Evolutionary conservation across 2,329 filamentous ascomycete species (phyloP).

Genomic region (Penicillium sp.): DNA sequence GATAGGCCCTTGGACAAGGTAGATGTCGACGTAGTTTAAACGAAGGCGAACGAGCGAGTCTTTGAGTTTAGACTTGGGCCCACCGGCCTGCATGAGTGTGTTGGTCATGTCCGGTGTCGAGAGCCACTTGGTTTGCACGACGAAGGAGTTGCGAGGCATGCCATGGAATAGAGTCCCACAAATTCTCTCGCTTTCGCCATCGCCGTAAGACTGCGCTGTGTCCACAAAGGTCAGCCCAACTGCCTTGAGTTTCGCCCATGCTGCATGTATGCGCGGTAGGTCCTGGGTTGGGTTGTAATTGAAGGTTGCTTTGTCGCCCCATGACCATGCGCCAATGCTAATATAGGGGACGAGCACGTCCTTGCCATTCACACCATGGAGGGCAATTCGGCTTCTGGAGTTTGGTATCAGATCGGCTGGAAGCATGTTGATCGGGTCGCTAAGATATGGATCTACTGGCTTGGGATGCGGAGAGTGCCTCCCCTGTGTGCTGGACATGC

Average conservation of each 20-base stretch:
- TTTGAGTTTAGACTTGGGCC: slow-evolving; percentile 39
- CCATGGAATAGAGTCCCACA: slow-evolving; percentile 42
- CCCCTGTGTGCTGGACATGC: slow-evolving; percentile 27
- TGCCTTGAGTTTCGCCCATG: slow-evolving; percentile 40
- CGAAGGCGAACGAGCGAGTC: slow-evolving; percentile 41
- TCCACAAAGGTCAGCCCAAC: slow-evolving; percentile 46
- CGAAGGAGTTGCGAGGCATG: slow-evolving; percentile 36
- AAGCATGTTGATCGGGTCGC: slow-evolving; percentile 24
- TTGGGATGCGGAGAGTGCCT: slow-evolving; percentile 20
- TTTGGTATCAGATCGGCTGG: slow-evolving; percentile 20
- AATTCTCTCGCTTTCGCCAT: slow-evolving; percentile 45
- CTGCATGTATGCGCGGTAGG: slow-evolving; percentile 36
- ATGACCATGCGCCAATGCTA: slow-evolving; percentile 31
- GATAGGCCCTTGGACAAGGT: slow-evolving; percentile 47
- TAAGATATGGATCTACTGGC: slow-evolving; percentile 20
- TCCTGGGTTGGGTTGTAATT: slow-evolving; percentile 38
- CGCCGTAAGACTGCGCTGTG: slow-evolving; percentile 47
- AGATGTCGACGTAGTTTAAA: slow-evolving; percentile 45
- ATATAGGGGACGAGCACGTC: slow-evolving; percentile 29
- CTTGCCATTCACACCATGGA: slow-evolving; percentile 23
- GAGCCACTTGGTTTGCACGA: slow-evolving; percentile 46
- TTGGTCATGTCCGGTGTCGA: slow-evolving; percentile 34
- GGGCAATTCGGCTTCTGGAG: slow-evolving; percentile 20
- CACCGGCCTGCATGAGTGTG: slow-evolving; percentile 32
- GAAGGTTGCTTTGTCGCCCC: slow-evolving; percentile 33